Evolutionary conservation across 176 grass and related monocot genomes (phyloP).

Genomic region (Phyllostachys edulis): DNA sequence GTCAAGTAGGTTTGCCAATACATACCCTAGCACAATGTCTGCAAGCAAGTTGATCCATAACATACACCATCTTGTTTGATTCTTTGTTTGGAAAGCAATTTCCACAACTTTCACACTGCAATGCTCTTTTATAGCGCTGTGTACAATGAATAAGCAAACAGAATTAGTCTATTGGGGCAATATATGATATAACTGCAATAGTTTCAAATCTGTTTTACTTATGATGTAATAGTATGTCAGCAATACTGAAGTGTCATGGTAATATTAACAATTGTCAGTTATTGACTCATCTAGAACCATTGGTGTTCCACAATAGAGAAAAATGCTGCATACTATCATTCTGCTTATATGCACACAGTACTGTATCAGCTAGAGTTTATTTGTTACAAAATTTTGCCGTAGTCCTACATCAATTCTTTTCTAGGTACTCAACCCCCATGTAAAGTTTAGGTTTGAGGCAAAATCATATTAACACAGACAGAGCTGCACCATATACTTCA

Average conservation of each 20-base stretch:
- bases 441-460: constrained; percentile 17
- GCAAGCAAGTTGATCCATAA: constrained; percentile 61
- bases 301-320: neutral
- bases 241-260: constrained; percentile 4
- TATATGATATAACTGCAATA: neutral
- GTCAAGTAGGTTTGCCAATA: neutral
- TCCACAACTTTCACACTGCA: constrained; percentile 75
- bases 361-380: neutral
- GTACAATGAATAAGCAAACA: constrained; percentile 25
- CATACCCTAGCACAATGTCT: constrained; percentile 65
- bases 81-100: constrained; percentile 53
- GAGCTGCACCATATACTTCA: neutral
- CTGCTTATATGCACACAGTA: constrained; percentile 6
- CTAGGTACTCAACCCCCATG: neutral
- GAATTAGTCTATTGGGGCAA: constrained; percentile 25
- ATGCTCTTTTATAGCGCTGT: constrained; percentile 51
- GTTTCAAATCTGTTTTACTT: neutral
- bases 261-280: neutral
- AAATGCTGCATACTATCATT: constrained; percentile 18
- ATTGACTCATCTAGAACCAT: neutral
- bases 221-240: neutral
- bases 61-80: constrained; percentile 52
- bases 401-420: neutral
- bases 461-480: neutral
- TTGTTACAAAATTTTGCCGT: neutral